Evolutionary conservation across 495 filamentous ascomycete species (phyloP).

Genomic region (Xylaria sp.): DNA sequence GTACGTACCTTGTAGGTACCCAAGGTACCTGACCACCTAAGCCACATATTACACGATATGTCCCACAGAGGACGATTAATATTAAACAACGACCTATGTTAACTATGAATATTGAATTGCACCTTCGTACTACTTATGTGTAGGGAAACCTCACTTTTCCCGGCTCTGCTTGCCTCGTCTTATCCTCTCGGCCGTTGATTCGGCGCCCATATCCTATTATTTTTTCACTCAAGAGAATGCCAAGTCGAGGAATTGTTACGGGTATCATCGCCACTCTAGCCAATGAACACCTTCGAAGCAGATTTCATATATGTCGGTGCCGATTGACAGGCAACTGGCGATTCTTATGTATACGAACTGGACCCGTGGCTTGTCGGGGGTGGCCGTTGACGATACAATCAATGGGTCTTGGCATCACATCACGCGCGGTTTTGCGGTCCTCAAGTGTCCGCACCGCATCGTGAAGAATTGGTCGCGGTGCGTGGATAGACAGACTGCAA

Average conservation of each 20-base stretch:
- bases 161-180: neutral
- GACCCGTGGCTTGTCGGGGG: neutral
- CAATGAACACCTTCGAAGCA: neutral
- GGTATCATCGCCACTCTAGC: no score
- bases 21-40: no score
- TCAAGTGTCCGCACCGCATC: neutral
- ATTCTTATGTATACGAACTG: neutral
- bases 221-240: neutral
- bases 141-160: neutral
- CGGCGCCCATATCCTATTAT: neutral
- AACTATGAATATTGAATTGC: no score
- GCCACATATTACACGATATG: neutral
- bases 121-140: no score
- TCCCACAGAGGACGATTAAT: neutral
- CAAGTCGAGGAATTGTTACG: no score
- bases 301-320: neutral
- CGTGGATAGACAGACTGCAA: neutral
- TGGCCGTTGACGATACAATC: neutral
- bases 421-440: neutral
- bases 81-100: no score
- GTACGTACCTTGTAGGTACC: no score
- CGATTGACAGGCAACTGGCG: neutral
- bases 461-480: slow-evolving; percentile 1
- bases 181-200: neutral
- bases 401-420: neutral